phyloP scores from a whole-genome alignment of 176 grass and related monocot genomes.

The Carex scoparia region DNA sequence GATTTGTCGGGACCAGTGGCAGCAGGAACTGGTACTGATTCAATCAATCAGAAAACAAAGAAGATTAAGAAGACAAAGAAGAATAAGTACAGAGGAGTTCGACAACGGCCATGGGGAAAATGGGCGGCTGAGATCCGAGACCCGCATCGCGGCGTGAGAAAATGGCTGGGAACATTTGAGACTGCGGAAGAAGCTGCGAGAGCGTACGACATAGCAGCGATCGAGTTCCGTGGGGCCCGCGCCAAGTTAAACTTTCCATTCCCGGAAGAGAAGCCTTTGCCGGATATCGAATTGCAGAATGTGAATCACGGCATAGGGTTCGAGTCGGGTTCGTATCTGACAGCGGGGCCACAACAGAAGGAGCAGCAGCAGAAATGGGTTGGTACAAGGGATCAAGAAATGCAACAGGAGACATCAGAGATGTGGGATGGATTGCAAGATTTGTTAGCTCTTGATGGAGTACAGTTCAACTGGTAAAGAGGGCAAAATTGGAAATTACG shows the following conservation, averaged over 20 bases:
- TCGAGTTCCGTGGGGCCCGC: slow-evolving; percentile 85
- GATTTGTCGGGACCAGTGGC: neutral
- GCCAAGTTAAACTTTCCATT: slow-evolving; percentile 82
- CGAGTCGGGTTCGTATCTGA: neutral
- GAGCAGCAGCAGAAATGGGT: neutral
- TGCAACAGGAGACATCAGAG: slow-evolving; percentile 12
- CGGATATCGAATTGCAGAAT: neutral
- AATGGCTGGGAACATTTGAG: slow-evolving; percentile 86
- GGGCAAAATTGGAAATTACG: neutral
- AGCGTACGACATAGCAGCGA: slow-evolving; percentile 69
- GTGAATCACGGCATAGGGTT: neutral
- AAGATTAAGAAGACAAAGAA: slow-evolving; percentile 46
- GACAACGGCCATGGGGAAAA: slow-evolving; percentile 90
- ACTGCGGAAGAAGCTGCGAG: slow-evolving; percentile 70
- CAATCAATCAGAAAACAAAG: neutral
- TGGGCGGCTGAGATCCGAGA: slow-evolving; percentile 98
- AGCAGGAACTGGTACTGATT: neutral
- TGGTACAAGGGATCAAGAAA: slow-evolving; percentile 13
- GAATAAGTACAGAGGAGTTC: slow-evolving; percentile 82
- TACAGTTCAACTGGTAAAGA: slow-evolving; percentile 27
- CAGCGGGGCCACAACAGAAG: neutral
- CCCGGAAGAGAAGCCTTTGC: slow-evolving; percentile 10
- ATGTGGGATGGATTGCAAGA: slow-evolving; percentile 66
- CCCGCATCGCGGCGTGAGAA: slow-evolving; percentile 62
- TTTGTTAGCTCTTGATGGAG: slow-evolving; percentile 44